Evolutionary conservation across 768 basidiomycete species (phyloP), one percentile per base, ranked within the genome.

Genomic region (Leccinellum rugosiceps): DNA sequence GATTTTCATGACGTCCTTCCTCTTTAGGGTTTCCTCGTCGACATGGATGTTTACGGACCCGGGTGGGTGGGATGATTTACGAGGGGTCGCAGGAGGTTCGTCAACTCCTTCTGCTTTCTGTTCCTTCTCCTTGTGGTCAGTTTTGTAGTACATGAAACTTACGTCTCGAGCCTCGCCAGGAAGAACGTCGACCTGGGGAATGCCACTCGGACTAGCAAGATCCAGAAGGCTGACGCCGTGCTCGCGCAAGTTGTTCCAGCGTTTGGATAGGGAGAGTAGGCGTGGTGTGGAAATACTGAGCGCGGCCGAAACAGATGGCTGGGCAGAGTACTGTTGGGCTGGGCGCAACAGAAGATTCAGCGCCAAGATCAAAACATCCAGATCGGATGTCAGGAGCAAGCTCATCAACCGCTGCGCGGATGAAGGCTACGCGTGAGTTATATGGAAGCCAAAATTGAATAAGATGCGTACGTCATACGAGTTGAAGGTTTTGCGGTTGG

Each of bases 401-500:
- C 88, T 87, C 72, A 92, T 93, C 62, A 98, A 77, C 59, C 94
- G 90, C 96, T 99, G 68, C 15, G 41, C 52, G 53, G 49, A 60
- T 55, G 47, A 50, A 21, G 53, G 46, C 34, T 57, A 31, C 21
- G 46, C 21, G 38, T 66, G 32, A 62, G 53, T 17, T 41, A 48
- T 50, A 50, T 31, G 23, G 23, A 10, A 47, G 1, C 49, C 6
- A 10, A 23, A 9, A 23, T 26, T 23, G 43, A 61, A 46, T 53
- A 53, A n/a, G 32, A 46, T 41, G 78, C 94, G 74, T 74, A 98
- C 96, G 71, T 99, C 97, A 74, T 97, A 99, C 4, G 94, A 96
- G 58, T 84, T 87, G 75, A 88, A 99, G 57, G 94, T 90, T 78
- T 98, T 98, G 67, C 97, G 80, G 71, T 96, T 98, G 41, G 97